Base-by-base conservation (phyloP, 2,329 filamentous ascomycete species). In the Claviceps citrina region DNA sequence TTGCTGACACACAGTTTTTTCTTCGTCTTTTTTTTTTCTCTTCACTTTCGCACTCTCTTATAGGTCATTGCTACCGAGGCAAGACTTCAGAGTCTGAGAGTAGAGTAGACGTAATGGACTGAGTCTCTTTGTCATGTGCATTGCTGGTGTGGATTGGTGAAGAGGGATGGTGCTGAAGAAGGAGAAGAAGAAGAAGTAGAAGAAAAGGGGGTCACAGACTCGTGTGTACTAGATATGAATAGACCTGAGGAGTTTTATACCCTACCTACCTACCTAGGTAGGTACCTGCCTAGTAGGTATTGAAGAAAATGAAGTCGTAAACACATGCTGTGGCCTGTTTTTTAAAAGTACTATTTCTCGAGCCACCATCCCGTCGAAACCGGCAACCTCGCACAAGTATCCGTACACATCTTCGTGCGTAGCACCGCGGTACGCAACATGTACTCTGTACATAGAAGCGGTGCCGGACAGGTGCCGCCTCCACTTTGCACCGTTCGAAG, bases 11-110 rank as follows among this genome's bases (percentile, higher is more conserved):
- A n/a, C n/a, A n/a, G n/a, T n/a, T n/a, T n/a, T n/a, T n/a, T n/a
- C n/a, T n/a, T n/a, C n/a, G 19, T 18, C 2, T 36, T 31, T 41
- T 46, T 34, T 60, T 46, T 30, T 20, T n/a, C 20, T 13, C 19
- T n/a, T 13, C 24, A 19, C 22, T n/a, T n/a, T n/a, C n/a, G n/a
- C n/a, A n/a, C n/a, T n/a, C n/a, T n/a, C n/a, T n/a, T n/a, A 26
- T 51, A 87, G 83, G 78, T 93, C 43, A 93, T 94, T 64, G 78
- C 85, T 50, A 84, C 86, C 5, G 86, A 95, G 66, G 87, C 87
- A 31, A 75, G 87, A 52, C 67, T 95, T 52, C 84, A 91, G 65
- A 93, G 84, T 62, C 64, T 95, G 60, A 76, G 83, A 55, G 76
- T 93, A 46, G 83, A 93, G 57, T 91, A n/a, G n/a, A n/a, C n/a